Evolutionary conservation across 1,284 basidiomycete genomes (phyloP).

Genomic region (Phenoliferia sp.): DNA sequence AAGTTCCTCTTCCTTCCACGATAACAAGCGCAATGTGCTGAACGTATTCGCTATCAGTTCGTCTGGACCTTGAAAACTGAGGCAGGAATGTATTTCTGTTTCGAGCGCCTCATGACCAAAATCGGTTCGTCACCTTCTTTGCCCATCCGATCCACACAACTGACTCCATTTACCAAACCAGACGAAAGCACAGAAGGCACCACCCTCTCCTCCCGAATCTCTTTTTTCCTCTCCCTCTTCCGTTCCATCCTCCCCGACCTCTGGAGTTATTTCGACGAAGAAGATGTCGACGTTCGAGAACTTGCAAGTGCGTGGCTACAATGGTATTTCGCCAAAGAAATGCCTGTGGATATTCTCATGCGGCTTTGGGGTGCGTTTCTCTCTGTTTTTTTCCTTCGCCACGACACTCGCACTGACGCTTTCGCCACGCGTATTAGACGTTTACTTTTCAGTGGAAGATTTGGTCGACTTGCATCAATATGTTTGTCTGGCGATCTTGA

Average conservation of each 20-base stretch:
- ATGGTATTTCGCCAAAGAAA: slow-evolving; percentile 39
- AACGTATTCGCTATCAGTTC: slow-evolving; percentile 35
- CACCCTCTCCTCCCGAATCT: slow-evolving; percentile 37
- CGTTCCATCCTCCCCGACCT: slow-evolving; percentile 41
- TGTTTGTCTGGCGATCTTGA: slow-evolving; percentile 43
- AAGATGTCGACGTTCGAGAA: slow-evolving; percentile 40
- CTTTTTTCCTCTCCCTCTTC: slow-evolving; percentile 42
- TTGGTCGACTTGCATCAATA: slow-evolving; percentile 42
- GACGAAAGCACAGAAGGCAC: slow-evolving; percentile 3
- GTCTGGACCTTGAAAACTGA: slow-evolving; percentile 41
- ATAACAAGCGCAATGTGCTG: background rate
- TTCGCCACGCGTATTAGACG: slow-evolving; percentile 20
- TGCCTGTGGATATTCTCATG: slow-evolving; percentile 40
- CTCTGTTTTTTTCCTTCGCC: background rate
- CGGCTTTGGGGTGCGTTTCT: slow-evolving; percentile 16
- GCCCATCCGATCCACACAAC: background rate
- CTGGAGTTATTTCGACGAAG: slow-evolving; percentile 43
- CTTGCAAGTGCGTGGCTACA: slow-evolving; percentile 41
- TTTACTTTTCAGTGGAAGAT: slow-evolving; percentile 41
- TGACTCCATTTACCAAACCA: background rate
- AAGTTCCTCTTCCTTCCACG: background rate
- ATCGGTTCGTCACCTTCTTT: slow-evolving; percentile 24
- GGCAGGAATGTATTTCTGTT: slow-evolving; percentile 43
- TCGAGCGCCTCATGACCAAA: slow-evolving; percentile 40
- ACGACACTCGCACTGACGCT: background rate